Conservation (phyloP, 345 rosid species). For the Arabis alpina region DNA sequence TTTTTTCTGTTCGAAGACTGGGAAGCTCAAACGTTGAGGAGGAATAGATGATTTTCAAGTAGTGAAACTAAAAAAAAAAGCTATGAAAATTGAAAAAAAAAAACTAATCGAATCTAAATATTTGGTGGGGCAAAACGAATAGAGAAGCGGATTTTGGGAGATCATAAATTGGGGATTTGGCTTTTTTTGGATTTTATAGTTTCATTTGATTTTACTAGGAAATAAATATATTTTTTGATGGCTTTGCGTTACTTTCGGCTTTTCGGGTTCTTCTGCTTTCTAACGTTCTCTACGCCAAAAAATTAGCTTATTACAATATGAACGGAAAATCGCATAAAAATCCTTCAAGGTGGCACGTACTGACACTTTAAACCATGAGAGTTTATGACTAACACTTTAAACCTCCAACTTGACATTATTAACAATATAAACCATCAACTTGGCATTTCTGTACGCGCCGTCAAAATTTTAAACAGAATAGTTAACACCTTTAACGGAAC, state of each 20-base stretch:
- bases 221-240: slow-evolving; percentile 30
- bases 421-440: too few relatives aligned
- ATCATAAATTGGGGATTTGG: slow-evolving; percentile 22
- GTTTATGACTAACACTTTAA: too few relatives aligned
- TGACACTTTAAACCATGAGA: too few relatives aligned
- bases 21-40: slow-evolving; percentile 37
- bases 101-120: slow-evolving; percentile 30
- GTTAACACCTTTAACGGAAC: too few relatives aligned
- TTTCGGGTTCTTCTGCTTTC: slow-evolving; percentile 36
- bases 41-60: slow-evolving; percentile 36
- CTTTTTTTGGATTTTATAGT: slow-evolving; percentile 36
- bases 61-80: slow-evolving; percentile 3
- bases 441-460: too few relatives aligned
- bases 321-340: too few relatives aligned
- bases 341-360: too few relatives aligned
- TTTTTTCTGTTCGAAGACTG: slow-evolving; percentile 30
- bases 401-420: too few relatives aligned
- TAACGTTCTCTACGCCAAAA: slow-evolving; percentile 25
- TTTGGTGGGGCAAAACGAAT: slow-evolving; percentile 31
- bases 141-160: slow-evolving; percentile 33
- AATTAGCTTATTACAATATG: background rate
- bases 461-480: too few relatives aligned
- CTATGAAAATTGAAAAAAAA: background rate
- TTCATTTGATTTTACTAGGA: slow-evolving; percentile 31
- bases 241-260: slow-evolving; percentile 48